These are phyloP conservation scores for Venturia carpophila DNA, from an alignment of 2,329 filamentous ascomycete genomes.

Conservation along the genomic window DNA sequence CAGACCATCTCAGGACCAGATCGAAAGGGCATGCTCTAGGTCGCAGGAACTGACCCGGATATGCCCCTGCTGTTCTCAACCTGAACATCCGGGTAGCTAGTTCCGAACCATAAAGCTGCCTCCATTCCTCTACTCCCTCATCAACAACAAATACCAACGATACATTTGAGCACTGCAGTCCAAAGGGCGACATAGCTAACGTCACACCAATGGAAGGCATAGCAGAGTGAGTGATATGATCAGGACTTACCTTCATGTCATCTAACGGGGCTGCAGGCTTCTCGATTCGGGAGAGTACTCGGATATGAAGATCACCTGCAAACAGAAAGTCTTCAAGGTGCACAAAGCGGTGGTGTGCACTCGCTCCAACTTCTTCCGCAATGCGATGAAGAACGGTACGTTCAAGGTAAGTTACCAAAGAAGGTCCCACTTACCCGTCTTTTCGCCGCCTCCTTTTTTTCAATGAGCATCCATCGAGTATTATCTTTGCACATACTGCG, in stretches of 20 bases:
- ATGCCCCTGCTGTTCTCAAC: not conserved
- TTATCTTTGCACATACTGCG: not conserved
- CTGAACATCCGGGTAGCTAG: not conserved
- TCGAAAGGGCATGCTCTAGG: too few species aligned
- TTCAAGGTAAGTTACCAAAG: not conserved
- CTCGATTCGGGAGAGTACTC: constrained; percentile 11
- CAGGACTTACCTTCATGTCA: not conserved
- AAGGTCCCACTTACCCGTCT: not conserved
- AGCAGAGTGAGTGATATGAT: not conserved
- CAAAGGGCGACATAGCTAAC: not conserved
- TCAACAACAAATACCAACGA: not conserved
- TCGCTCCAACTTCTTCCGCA: not conserved
- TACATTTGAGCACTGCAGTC: not conserved
- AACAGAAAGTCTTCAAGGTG: not conserved
- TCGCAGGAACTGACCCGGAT: not conserved
- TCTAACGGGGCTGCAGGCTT: not conserved
- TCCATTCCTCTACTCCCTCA: not conserved
- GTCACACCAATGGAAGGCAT: not conserved
- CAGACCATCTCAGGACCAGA: not conserved
- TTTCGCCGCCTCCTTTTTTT: too few species aligned
- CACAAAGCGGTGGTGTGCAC: constrained; percentile 7
- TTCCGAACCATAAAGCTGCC: not conserved
- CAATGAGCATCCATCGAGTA: too few species aligned
- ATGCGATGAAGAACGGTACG: not conserved
- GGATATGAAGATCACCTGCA: not conserved